Conservation (phyloP, 768 basidiomycete species). For the Rhodotorula graminis region DNA sequence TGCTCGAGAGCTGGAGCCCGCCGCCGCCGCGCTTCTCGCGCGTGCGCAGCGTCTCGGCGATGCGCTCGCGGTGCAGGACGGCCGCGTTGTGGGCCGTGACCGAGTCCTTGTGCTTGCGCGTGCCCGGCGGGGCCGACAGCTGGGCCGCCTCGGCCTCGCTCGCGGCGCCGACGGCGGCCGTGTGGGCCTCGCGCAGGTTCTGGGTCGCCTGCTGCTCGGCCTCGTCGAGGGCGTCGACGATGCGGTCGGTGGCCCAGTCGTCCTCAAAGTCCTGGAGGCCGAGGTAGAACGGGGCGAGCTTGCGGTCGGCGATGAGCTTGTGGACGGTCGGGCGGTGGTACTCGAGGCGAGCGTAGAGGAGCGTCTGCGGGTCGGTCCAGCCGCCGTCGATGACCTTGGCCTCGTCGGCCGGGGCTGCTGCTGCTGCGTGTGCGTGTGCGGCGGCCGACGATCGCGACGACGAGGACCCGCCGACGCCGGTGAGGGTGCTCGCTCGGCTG, state of each 20-base stretch:
- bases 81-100: conserved; percentile 6
- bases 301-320: conserved; percentile 78
- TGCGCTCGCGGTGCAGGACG: conserved; percentile 29
- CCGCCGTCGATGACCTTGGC: not conserved
- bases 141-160: conserved; percentile 32
- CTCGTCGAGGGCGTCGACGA: conserved; percentile 74
- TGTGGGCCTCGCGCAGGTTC: conserved; percentile 33
- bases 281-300: conserved; percentile 90
- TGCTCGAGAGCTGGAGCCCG: conserved; percentile 31
- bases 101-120: conserved; percentile 37
- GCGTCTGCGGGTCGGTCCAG: conserved; percentile 17
- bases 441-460: not conserved
- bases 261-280: conserved; percentile 90
- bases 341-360: conserved; percentile 28
- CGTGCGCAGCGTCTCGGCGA: conserved; percentile 42
- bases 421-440: too few species aligned
- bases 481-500: not conserved
- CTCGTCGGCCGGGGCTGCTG: not conserved
- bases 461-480: not conserved
- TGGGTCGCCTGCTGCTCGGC: conserved; percentile 33
- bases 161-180: conserved; percentile 27
- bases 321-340: conserved; percentile 47
- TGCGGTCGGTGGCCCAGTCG: conserved; percentile 74
- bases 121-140: conserved; percentile 10
- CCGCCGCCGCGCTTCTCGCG: conserved; percentile 44